A percentile compares a stretch with the other conserved stretches of the same genome.
Evolutionary conservation across 2,329 filamentous ascomycete species (phyloP).

Genomic region (Fusarium continuum): DNA sequence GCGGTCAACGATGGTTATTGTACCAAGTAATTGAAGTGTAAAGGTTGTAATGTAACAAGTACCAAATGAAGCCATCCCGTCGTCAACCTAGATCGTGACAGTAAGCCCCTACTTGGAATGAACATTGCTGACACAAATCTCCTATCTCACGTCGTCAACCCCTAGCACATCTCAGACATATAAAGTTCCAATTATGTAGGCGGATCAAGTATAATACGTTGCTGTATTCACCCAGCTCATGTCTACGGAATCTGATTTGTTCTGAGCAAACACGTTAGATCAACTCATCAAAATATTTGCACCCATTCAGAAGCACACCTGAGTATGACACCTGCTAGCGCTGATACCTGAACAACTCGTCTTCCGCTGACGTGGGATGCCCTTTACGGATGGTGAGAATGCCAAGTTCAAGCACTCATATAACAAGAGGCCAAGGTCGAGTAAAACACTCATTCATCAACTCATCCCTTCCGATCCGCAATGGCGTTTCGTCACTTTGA

Average conservation of each 20-base stretch:
- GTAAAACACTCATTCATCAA: background rate
- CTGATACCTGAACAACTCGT: conserved; percentile 1
- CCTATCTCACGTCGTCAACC: too few species aligned
- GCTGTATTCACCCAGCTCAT: background rate
- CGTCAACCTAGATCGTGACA: background rate
- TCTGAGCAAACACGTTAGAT: background rate
- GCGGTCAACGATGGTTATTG: background rate
- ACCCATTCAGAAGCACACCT: background rate
- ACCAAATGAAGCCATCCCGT: background rate
- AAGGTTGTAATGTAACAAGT: too few species aligned
- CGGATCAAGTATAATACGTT: too few species aligned
- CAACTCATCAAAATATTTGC: background rate
- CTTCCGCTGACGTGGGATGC: conserved; percentile 13
- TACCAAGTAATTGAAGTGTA: background rate
- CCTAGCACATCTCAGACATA: background rate
- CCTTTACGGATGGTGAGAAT: background rate
- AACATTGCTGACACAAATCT: background rate
- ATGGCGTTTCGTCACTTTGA: conserved; percentile 39
- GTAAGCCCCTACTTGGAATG: background rate
- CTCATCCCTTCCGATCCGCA: background rate
- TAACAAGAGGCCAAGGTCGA: background rate
- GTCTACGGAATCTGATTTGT: background rate
- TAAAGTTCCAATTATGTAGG: background rate
- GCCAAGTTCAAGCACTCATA: background rate
- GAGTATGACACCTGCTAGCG: conserved; percentile 5